A percentile compares a stretch with the other conserved stretches of the same genome.
These are phyloP conservation scores for Saksenaea vasiformis DNA, from an alignment of 371 early-diverging fungal species.

Conservation along the genomic window DNA sequence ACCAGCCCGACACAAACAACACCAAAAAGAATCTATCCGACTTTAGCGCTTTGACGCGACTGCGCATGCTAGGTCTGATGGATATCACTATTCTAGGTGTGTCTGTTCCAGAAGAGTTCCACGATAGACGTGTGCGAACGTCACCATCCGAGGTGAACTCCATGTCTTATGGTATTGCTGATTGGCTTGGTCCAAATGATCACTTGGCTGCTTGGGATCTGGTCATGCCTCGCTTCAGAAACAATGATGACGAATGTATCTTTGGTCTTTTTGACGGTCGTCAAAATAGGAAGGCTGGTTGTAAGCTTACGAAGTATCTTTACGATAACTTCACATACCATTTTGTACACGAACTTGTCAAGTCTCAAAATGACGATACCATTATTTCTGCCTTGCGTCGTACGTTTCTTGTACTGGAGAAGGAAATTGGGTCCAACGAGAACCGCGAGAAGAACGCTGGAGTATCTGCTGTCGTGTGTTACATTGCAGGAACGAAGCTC, in stretches of 20 bases:
- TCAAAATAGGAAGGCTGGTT: constrained; percentile 52
- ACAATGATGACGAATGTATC: constrained; percentile 79
- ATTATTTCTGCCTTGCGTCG: constrained; percentile 66
- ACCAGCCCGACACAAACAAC: constrained; percentile 36
- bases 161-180: constrained; percentile 88
- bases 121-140: constrained; percentile 81
- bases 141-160: constrained; percentile 79
- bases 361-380: constrained; percentile 53
- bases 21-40: constrained; percentile 65
- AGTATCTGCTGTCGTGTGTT: constrained; percentile 75
- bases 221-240: constrained; percentile 78
- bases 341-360: constrained; percentile 74
- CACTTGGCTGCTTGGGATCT: constrained; percentile 77
- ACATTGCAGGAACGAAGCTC: constrained; percentile 74
- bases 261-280: constrained; percentile 89
- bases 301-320: constrained; percentile 66
- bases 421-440: constrained; percentile 58
- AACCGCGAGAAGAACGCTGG: constrained; percentile 56
- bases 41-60: constrained; percentile 72
- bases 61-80: constrained; percentile 84
- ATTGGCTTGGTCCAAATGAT: constrained; percentile 69
- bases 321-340: constrained; percentile 67
- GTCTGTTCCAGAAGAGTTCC: constrained; percentile 80
- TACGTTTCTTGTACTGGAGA: constrained; percentile 75
- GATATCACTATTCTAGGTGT: constrained; percentile 84